A percentile compares a stretch with the other conserved stretches of the same genome.
These are phyloP conservation scores for Vicia villosa DNA, from an alignment of 306 rosid species.

Conservation along the genomic window DNA sequence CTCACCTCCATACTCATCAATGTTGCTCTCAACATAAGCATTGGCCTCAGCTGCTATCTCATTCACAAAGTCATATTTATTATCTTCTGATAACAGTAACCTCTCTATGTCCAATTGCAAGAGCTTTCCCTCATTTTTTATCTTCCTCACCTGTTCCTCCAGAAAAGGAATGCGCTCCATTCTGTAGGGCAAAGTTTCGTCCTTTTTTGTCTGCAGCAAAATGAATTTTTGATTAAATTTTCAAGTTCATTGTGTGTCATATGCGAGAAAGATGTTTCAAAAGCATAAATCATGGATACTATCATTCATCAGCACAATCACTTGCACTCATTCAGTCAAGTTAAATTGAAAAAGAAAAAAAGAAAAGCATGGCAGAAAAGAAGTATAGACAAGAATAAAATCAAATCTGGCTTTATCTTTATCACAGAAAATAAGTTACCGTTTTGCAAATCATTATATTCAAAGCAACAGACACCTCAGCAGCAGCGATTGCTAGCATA, in stretches of 20 bases:
- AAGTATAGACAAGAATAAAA: slow-evolving; percentile 26
- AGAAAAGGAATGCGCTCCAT: slow-evolving; percentile 83
- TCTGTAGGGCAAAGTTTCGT: slow-evolving; percentile 49
- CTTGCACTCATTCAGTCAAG: not conserved
- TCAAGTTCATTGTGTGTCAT: slow-evolving; percentile 13
- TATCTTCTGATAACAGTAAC: slow-evolving; percentile 76
- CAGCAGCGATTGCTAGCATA: not conserved
- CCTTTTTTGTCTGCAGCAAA: slow-evolving; percentile 65
- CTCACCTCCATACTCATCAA: slow-evolving; percentile 76
- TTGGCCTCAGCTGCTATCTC: slow-evolving; percentile 89
- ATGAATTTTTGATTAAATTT: slow-evolving; percentile 30
- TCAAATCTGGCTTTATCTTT: slow-evolving; percentile 4
- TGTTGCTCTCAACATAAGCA: slow-evolving; percentile 72
- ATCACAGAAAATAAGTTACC: slow-evolving; percentile 15
- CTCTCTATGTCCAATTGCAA: slow-evolving; percentile 70
- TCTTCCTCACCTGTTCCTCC: slow-evolving; percentile 85
- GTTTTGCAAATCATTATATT: slow-evolving; percentile 18
- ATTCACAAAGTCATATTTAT: slow-evolving; percentile 81
- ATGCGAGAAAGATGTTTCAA: slow-evolving; percentile 14
- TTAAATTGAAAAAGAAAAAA: not conserved
- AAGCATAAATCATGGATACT: slow-evolving; percentile 13
- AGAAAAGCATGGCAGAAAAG: slow-evolving; percentile 28
- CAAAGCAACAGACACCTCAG: slow-evolving; percentile 2
- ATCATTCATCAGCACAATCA: slow-evolving; percentile 28
- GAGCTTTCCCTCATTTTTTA: slow-evolving; percentile 75